Conservation (phyloP, 768 basidiomycete genomes). For the Steccherinum ochraceum region DNA sequence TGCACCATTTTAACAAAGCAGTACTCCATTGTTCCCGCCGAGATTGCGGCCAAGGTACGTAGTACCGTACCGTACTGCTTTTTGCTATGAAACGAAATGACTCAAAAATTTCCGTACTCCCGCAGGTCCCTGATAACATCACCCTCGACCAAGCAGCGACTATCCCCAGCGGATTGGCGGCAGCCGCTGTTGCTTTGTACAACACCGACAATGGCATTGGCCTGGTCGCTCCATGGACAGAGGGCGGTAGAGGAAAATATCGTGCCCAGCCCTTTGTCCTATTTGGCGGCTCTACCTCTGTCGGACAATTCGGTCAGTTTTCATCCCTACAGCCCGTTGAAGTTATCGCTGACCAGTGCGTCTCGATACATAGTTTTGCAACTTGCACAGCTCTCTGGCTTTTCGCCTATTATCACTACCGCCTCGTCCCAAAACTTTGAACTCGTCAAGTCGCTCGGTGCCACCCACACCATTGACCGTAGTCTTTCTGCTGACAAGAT, state of each 20-base stretch:
- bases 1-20: too few relatives aligned
- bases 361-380: slow-evolving; percentile 16
- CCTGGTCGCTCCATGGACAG: slow-evolving; percentile 26
- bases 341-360: neutral
- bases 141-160: slow-evolving; percentile 24
- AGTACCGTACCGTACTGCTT: neutral
- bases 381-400: slow-evolving; percentile 23
- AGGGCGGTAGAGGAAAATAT: slow-evolving; percentile 24
- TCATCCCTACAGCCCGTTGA: neutral
- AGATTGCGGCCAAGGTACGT: slow-evolving; percentile 20
- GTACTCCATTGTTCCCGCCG: slow-evolving; percentile 20
- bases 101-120: neutral
- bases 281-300: slow-evolving; percentile 30
- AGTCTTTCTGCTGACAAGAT: slow-evolving; percentile 1
- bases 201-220: slow-evolving; percentile 16
- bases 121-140: slow-evolving; percentile 22
- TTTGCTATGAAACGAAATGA: too few relatives aligned
- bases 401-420: slow-evolving; percentile 26
- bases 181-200: slow-evolving; percentile 23
- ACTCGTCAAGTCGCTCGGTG: slow-evolving; percentile 21
- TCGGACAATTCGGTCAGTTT: slow-evolving; percentile 32
- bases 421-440: slow-evolving; percentile 19
- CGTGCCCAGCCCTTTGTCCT: slow-evolving; percentile 28
- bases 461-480: slow-evolving; percentile 25
- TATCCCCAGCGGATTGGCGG: slow-evolving; percentile 24